Evolutionary conservation across 2,329 filamentous ascomycete species (phyloP).

Genomic region (Trichophyton mentagrophytes): DNA sequence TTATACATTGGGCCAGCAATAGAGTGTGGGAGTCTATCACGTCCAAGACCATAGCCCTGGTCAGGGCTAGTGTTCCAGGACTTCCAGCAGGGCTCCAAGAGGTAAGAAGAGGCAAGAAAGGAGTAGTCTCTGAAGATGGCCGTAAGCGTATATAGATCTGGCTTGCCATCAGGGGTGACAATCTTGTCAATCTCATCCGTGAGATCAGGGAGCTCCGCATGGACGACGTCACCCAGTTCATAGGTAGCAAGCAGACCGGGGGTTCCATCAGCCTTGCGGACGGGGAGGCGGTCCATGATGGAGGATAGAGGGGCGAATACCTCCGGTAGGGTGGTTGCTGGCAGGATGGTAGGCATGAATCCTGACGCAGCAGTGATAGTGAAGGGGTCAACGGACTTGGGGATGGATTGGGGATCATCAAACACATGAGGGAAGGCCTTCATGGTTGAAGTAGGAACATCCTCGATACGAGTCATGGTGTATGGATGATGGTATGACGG

Average conservation of each 20-base stretch:
- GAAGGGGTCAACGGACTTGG: constrained; percentile 34
- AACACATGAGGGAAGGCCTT: constrained; percentile 34
- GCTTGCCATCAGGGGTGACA: constrained; percentile 34
- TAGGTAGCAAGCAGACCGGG: constrained; percentile 66
- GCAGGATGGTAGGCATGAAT: constrained; percentile 31
- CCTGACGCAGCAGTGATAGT: constrained; percentile 36
- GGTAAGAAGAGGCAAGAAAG: constrained; percentile 77
- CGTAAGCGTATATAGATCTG: constrained; percentile 67
- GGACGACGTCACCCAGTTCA: constrained; percentile 61
- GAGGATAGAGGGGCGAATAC: constrained; percentile 63
- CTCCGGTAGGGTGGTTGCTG: constrained; percentile 45
- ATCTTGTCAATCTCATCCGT: constrained; percentile 60
- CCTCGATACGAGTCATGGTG: constrained; percentile 27
- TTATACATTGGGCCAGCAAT: constrained; percentile 72
- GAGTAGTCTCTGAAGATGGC: constrained; percentile 85
- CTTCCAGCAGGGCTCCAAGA: constrained; percentile 84
- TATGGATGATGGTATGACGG: not conserved
- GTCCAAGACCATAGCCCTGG: constrained; percentile 63
- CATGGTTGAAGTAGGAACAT: constrained; percentile 25
- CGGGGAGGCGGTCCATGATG: constrained; percentile 64
- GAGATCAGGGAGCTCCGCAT: constrained; percentile 63
- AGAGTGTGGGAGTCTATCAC: constrained; percentile 57
- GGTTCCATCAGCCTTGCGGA: constrained; percentile 58
- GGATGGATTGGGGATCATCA: constrained; percentile 30
- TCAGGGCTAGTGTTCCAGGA: constrained; percentile 46